Base-by-base conservation (phyloP, 1,284 basidiomycete species). In the Megacollybia platyphylla region DNA sequence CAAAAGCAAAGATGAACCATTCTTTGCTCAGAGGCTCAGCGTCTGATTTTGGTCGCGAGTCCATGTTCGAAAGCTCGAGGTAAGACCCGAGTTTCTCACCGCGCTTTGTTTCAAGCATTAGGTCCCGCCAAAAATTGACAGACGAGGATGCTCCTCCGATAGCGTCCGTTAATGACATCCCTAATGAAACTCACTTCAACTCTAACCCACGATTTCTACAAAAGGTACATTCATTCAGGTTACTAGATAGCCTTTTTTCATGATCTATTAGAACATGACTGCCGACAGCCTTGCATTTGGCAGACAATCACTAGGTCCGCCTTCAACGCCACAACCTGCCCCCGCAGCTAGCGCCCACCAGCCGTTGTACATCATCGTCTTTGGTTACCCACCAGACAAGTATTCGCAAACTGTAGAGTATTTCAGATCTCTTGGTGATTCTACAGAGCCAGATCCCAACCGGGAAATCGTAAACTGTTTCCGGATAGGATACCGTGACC, bases 121-220 rank as follows among this genome's bases (percentile, higher is more conserved):
- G 56, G 47, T 41, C 38, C 63, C 79, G 48, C 73, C 76, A 51
- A 64, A 77, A 79, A 53, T 63, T 70, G 2, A 58, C 78, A 11
- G 82, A 86, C 48, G 79, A 76, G 57, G 83, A 85, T 51, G 83
- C 82, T 9, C 83, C 82, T 9, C 83, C 81, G 0, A 79, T 67
- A 24, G 70, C 58, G 13, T 84, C 82, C 6, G 71, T 85, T 10
- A 73, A 76, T 48, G 82, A 86, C 54, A 76, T 84, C 40, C 73
- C 82, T 26, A 73, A 73, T 26, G 76, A 81, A 49, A 61, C 67
- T 24, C 68, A 72, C 64, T 71, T 51, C 64, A 65, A 44, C 61
- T 64, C 68, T 64, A 34, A 28, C 32, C 38, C 2, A 28, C 28
- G 13, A n/a, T 18, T 43, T 40, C 43, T 43, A 4, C 31, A 11